Evolutionary conservation across 805 yeast genomes (phyloP), one percentile per base, ranked within the genome.

Genomic region (Candida nitratophila): DNA sequence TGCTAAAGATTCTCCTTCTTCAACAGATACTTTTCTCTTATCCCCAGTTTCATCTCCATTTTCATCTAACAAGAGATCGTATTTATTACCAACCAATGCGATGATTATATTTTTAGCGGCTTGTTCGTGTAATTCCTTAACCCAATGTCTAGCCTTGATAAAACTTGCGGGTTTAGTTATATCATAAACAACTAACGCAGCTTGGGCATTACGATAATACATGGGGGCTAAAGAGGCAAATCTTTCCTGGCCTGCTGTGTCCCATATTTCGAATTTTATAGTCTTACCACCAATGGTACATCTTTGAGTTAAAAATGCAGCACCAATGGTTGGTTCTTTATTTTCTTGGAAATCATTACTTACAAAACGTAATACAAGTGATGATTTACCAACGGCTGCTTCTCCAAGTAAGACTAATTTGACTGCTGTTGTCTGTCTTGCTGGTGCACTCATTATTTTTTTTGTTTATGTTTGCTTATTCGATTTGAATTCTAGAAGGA

Each of bases 111-210:
- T 90, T 50, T 86, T 86, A n/a, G 86, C 74, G 17, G 97, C 97
- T 66, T 90, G 98, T 53, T 90, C 96, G 59, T 88, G 95, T 53
- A 91, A 75, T 63, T 91, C 98, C 59, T 86, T 86, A 44, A 91
- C 96, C 99, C 99, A 91, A 66, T 91, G 97, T 56, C 97, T 84
- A 8, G 98, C 98, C 65, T 91, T 89, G 55, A 89, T 83, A 56
- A 91, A 91, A 21, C 95, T 84, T 14, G 95, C 93, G 3, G 96
- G 96, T 59, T 89, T 89, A 34, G 98, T 90, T 52, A 91, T 79
- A 58, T 91, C 99, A 62, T 91, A 91, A 10, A 91, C 99, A 14
- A 93, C 96, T 49, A 91, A 70, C 0, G 98, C 98, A 24, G 96
- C 95, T 62, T 90, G 96, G 15, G 99, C 97, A 59, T 93, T 91